These are phyloP conservation scores for Ceratocystis destructans DNA, from an alignment of 2,329 filamentous ascomycete genomes.

Conservation along the genomic window DNA sequence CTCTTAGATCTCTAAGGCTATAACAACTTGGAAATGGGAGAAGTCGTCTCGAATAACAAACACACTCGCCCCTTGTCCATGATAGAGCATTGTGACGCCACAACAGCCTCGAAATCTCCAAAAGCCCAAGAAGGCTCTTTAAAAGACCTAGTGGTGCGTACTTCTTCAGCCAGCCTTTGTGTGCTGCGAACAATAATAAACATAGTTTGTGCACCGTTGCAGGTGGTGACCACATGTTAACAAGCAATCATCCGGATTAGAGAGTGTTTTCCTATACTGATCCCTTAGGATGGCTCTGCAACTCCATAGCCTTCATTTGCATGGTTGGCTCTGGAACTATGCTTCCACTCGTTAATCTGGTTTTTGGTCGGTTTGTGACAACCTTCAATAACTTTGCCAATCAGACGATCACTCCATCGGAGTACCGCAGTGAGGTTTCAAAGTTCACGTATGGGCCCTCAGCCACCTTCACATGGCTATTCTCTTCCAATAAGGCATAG, in stretches of 20 bases:
- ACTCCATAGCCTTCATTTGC: conserved; percentile 26
- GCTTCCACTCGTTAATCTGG: conserved; percentile 44
- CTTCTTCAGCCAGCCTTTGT: too few species aligned
- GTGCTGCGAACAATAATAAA: background rate
- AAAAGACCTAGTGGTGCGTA: background rate
- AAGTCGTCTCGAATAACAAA: too few species aligned
- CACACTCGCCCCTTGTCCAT: too few species aligned
- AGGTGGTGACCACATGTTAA: background rate
- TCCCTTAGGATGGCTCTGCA: conserved; percentile 27
- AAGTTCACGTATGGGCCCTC: conserved; percentile 29
- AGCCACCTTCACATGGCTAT: background rate
- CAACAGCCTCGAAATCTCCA: background rate
- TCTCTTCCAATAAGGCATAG: too few species aligned
- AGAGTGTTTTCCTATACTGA: conserved; percentile 31
- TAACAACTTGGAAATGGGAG: too few species aligned
- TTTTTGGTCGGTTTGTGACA: conserved; percentile 42
- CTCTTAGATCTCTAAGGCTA: too few species aligned
- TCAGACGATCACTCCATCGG: conserved; percentile 29
- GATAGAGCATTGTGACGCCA: background rate
- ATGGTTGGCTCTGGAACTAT: conserved; percentile 29
- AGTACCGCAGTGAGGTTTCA: conserved; percentile 39
- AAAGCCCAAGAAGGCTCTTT: background rate
- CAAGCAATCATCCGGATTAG: conserved; percentile 20
- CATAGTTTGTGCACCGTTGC: too few species aligned
- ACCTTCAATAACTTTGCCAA: conserved; percentile 44